Conservation (phyloP, 805 yeast species). For the Pichia insulana region DNA sequence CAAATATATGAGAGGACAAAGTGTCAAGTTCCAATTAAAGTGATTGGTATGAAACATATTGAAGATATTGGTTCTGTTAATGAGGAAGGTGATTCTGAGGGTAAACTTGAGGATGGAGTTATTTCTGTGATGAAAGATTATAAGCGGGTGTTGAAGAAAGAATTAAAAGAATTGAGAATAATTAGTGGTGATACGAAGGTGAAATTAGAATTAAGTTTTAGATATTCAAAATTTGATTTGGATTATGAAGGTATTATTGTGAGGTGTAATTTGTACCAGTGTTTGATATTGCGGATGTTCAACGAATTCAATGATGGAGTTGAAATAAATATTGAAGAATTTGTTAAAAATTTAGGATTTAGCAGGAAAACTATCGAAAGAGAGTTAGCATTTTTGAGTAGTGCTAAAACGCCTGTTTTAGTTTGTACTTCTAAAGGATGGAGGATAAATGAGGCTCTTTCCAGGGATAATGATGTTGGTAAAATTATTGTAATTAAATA, state of each 20-base stretch:
- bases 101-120: background rate
- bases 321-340: background rate
- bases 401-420: background rate
- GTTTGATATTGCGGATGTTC: conserved; percentile 3
- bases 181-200: background rate
- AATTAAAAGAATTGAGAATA: background rate
- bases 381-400: background rate
- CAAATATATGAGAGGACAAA: background rate
- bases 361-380: background rate
- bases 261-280: conserved; percentile 5
- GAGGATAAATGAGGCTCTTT: background rate
- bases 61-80: background rate
- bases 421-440: background rate
- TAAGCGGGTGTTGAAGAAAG: background rate
- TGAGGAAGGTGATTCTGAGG: background rate
- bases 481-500: background rate
- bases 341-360: background rate
- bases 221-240: background rate
- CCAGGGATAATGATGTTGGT: background rate
- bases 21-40: background rate
- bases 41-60: background rate
- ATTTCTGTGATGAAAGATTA: background rate
- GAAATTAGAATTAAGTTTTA: background rate
- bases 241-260: background rate
- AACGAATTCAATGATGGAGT: background rate